These are phyloP conservation scores for Poronia punctata DNA, from an alignment of 495 filamentous ascomycete genomes.

Conservation along the genomic window DNA sequence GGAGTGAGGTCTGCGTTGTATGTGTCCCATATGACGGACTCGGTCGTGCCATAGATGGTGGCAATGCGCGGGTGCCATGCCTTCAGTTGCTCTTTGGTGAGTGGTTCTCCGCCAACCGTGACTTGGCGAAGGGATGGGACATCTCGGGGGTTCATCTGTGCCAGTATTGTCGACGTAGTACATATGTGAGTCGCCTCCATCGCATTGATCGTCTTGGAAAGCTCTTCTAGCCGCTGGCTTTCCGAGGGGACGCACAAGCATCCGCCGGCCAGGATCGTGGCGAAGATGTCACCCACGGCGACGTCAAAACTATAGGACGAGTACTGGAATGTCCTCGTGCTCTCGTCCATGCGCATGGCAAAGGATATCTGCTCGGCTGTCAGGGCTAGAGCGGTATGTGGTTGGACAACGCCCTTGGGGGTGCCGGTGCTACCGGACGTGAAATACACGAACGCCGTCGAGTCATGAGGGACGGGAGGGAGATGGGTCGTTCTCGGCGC, in stretches of 20 bases:
- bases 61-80: slow-evolving; percentile 35
- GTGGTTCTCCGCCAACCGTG: slow-evolving; percentile 47
- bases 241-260: slow-evolving; percentile 51
- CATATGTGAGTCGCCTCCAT: too few species aligned
- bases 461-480: too few species aligned
- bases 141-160: slow-evolving; percentile 30
- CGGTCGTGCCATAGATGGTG: slow-evolving; percentile 50
- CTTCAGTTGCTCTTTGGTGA: too few species aligned
- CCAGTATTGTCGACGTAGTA: too few species aligned
- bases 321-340: slow-evolving; percentile 35
- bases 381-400: slow-evolving; percentile 11
- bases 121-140: slow-evolving; percentile 40
- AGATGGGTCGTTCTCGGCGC: too few species aligned
- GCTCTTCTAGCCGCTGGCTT: too few species aligned
- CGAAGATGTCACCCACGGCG: slow-evolving; percentile 35
- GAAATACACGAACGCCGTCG: too few species aligned
- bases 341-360: slow-evolving; percentile 27
- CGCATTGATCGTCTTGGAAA: too few species aligned
- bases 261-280: slow-evolving; percentile 40
- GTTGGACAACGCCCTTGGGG: slow-evolving; percentile 32
- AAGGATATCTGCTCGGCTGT: slow-evolving; percentile 27
- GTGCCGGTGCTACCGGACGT: too few species aligned
- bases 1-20: slow-evolving; percentile 9
- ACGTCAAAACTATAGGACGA: slow-evolving; percentile 40
- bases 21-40: slow-evolving; percentile 14